Percentiles rank a stretch among this genome's conserved stretches.
phyloP scores from a whole-genome alignment of 306 rosid genomes.

The Malus domestica region DNA sequence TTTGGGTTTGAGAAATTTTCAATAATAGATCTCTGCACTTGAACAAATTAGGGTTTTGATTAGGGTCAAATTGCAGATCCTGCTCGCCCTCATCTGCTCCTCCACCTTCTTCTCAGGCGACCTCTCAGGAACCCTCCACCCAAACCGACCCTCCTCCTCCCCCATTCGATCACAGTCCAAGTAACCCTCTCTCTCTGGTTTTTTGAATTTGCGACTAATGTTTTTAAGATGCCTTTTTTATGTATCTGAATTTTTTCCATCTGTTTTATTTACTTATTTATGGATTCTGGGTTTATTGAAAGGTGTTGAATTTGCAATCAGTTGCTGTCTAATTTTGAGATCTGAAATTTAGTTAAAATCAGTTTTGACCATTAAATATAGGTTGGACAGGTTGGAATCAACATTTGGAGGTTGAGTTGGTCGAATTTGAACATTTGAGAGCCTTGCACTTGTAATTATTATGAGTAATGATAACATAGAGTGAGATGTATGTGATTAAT shows the following conservation, averaged over 20 bases:
- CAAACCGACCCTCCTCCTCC: slow-evolving; percentile 19
- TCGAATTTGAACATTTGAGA: neutral
- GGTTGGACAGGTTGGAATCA: slow-evolving; percentile 13
- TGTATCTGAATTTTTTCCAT: neutral
- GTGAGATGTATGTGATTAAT: no score
- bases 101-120: slow-evolving; percentile 18
- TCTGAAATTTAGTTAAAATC: slow-evolving; percentile 7
- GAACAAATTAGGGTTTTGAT: no score
- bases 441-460: no score
- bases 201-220: neutral
- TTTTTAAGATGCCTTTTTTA: neutral
- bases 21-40: no score
- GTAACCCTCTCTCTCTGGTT: slow-evolving; percentile 11
- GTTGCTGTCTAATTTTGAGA: neutral
- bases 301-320: no score
- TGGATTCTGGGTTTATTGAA: no score
- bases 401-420: slow-evolving; percentile 15
- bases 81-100: neutral
- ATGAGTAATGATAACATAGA: no score
- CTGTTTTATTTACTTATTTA: no score
- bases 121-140: neutral
- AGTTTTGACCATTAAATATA: slow-evolving; percentile 8
- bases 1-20: no score
- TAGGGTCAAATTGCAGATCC: no score
- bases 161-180: slow-evolving; percentile 58